Conservation (phyloP, 2,329 filamentous ascomycete species). For the Pestalotiopsis sp. region DNA sequence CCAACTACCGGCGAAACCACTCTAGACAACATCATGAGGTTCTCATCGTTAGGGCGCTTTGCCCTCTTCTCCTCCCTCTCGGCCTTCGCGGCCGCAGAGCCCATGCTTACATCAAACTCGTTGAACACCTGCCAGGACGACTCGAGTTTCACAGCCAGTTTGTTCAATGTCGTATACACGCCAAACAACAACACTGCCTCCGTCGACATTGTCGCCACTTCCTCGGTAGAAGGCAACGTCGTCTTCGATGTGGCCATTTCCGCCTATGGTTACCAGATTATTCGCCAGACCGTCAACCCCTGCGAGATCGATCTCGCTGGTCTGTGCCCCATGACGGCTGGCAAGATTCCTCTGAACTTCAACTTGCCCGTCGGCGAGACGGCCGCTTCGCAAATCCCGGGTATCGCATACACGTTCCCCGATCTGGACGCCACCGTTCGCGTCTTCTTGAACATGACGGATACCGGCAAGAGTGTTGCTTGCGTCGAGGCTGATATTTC, state of each 20-base stretch:
- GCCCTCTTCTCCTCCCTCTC: slow-evolving; percentile 46
- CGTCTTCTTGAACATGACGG: slow-evolving; percentile 69
- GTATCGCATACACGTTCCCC: slow-evolving; percentile 78
- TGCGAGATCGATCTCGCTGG: slow-evolving; percentile 70
- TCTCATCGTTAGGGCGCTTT: slow-evolving; percentile 43
- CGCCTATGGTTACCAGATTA: slow-evolving; percentile 78
- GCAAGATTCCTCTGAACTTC: slow-evolving; percentile 74
- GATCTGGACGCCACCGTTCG: slow-evolving; percentile 79
- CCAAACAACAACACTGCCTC: slow-evolving; percentile 71
- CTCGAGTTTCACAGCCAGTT: slow-evolving; percentile 81
- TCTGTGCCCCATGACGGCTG: slow-evolving; percentile 88
- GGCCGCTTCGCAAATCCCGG: slow-evolving; percentile 65
- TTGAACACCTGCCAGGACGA: slow-evolving; percentile 83
- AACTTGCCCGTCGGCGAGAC: slow-evolving; percentile 58
- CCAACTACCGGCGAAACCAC: background rate
- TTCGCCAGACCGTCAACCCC: slow-evolving; percentile 70
- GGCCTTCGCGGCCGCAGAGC: slow-evolving; percentile 52
- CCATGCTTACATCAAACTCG: slow-evolving; percentile 77
- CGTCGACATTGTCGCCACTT: slow-evolving; percentile 78
- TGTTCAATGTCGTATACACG: slow-evolving; percentile 84
- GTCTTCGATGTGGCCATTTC: slow-evolving; percentile 73
- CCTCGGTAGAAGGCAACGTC: slow-evolving; percentile 79
- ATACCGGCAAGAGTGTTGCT: slow-evolving; percentile 60
- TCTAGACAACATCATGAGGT: slow-evolving; percentile 40
- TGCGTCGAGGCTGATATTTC: slow-evolving; percentile 80